A percentile compares a stretch with the other conserved stretches of the same genome.
phyloP scores from a whole-genome alignment of 164 flowering plant genomes.

The Buxus sempervirens region DNA sequence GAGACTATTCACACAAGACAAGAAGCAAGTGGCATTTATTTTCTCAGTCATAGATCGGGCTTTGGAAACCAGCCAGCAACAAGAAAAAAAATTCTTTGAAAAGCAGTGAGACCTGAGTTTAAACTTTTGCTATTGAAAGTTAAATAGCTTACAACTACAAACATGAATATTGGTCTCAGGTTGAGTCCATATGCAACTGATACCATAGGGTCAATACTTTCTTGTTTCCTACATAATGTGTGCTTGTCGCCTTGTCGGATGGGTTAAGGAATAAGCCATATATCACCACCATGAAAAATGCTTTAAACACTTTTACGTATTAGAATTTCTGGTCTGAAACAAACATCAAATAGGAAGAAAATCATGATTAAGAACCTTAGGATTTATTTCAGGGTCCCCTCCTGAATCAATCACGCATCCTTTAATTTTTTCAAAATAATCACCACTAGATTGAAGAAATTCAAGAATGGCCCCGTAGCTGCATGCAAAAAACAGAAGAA shows the following conservation, averaged over 20 bases:
- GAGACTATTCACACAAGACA: background rate
- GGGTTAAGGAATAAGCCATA: too few relatives aligned
- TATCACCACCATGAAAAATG: too few relatives aligned
- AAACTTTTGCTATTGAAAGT: background rate
- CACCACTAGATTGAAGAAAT: conserved; percentile 40
- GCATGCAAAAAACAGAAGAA: conserved; percentile 24
- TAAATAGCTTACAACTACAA: background rate
- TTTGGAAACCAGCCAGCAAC: background rate
- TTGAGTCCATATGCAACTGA: too few relatives aligned
- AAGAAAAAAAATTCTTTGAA: background rate
- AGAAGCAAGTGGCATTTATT: background rate
- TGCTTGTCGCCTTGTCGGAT: too few relatives aligned
- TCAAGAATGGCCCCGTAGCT: conserved; percentile 79
- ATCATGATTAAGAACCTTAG: conserved; percentile 47
- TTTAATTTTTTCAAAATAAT: conserved; percentile 57
- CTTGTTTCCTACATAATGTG: too few relatives aligned
- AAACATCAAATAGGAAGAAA: background rate
- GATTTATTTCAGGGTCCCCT: conserved; percentile 62
- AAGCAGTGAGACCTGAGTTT: background rate
- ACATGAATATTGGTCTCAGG: too few relatives aligned
- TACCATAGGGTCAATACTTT: too few relatives aligned
- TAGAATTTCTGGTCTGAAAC: too few relatives aligned
- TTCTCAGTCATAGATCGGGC: background rate
- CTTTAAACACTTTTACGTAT: too few relatives aligned
- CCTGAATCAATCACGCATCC: conserved; percentile 94